Percentiles rank a stretch among this genome's conserved stretches.
These are phyloP conservation scores for Paecilomyces sp. DNA, from an alignment of 2,329 filamentous ascomycete species.

Conservation along the genomic window DNA sequence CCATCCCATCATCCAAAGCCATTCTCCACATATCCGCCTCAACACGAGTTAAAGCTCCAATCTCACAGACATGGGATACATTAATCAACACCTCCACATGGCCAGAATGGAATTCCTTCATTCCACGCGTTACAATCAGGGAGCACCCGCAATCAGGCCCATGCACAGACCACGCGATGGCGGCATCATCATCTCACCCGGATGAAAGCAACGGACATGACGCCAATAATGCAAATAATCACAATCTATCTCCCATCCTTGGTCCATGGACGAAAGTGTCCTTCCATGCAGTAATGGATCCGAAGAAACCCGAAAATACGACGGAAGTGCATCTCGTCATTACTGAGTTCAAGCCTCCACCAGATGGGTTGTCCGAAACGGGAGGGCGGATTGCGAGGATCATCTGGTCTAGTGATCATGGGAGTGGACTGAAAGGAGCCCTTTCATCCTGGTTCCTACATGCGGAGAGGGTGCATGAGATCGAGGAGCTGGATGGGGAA, in stretches of 20 bases:
- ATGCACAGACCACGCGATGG: too few relatives aligned
- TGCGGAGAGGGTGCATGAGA: constrained; percentile 42
- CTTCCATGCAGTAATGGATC: constrained; percentile 36
- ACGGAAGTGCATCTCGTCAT: constrained; percentile 22
- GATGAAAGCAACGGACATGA: too few relatives aligned
- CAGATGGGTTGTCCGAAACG: constrained; percentile 1
- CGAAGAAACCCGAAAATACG: constrained; percentile 14
- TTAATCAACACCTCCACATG: constrained; percentile 40
- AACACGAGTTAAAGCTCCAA: constrained; percentile 25
- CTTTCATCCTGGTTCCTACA: constrained; percentile 28
- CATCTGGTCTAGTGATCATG: constrained; percentile 21
- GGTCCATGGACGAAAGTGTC: constrained; percentile 37
- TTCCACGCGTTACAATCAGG: constrained; percentile 38
- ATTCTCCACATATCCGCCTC: constrained; percentile 25
- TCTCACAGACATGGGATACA: constrained; percentile 31
- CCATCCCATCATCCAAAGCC: constrained; percentile 22
- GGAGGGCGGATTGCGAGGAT: constrained; percentile 15
- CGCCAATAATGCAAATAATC: constrained; percentile 6
- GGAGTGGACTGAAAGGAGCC: constrained; percentile 20
- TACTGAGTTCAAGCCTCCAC: constrained; percentile 23
- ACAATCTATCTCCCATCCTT: constrained; percentile 17
- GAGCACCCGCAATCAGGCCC: constrained; percentile 23
- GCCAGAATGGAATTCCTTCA: constrained; percentile 42
- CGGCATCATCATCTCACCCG: too few relatives aligned
- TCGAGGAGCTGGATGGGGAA: constrained; percentile 27